phyloP scores from a whole-genome alignment of 108 stramenopile genomes.

The Chaetoceros tenuissimus region DNA sequence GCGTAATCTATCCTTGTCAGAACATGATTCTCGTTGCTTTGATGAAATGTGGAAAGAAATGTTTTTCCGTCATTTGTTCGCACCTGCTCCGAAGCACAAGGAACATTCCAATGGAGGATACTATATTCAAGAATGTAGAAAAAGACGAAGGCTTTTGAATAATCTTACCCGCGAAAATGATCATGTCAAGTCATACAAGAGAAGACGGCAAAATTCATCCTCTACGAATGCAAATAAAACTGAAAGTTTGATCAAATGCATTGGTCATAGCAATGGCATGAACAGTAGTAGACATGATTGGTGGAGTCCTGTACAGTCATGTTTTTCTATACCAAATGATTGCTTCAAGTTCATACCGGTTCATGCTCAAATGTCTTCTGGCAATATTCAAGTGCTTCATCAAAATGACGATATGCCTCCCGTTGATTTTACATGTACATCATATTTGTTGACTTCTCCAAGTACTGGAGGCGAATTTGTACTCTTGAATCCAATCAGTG shows the following conservation, averaged over 20 bases:
- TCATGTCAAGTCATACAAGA: neutral
- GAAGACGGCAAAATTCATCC: neutral
- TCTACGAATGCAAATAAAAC: too few relatives aligned
- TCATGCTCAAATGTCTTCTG: constrained; percentile 18
- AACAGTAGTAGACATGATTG: neutral
- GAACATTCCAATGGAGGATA: constrained; percentile 4
- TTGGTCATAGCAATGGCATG: too few relatives aligned
- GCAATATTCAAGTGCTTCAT: constrained; percentile 6
- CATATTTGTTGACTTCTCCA: constrained; percentile 30
- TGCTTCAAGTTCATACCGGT: constrained; percentile 46
- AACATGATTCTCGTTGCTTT: too few relatives aligned
- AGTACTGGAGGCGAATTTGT: constrained; percentile 30
- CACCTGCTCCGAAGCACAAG: constrained; percentile 19
- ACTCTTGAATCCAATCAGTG: constrained; percentile 49
- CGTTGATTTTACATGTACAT: constrained; percentile 48
- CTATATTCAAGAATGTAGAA: constrained; percentile 16
- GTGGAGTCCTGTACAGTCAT: neutral
- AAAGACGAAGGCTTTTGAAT: constrained; percentile 22
- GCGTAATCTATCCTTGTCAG: too few relatives aligned
- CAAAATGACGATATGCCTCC: constrained; percentile 32
- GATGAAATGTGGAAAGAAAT: constrained; percentile 23
- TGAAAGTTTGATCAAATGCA: too few relatives aligned
- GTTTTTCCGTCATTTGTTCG: constrained; percentile 29
- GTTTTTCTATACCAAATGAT: constrained; percentile 29
- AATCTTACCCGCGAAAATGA: constrained; percentile 23